phyloP scores from a whole-genome alignment of 1,139 yeast species.

The Taphrina confusa region DNA sequence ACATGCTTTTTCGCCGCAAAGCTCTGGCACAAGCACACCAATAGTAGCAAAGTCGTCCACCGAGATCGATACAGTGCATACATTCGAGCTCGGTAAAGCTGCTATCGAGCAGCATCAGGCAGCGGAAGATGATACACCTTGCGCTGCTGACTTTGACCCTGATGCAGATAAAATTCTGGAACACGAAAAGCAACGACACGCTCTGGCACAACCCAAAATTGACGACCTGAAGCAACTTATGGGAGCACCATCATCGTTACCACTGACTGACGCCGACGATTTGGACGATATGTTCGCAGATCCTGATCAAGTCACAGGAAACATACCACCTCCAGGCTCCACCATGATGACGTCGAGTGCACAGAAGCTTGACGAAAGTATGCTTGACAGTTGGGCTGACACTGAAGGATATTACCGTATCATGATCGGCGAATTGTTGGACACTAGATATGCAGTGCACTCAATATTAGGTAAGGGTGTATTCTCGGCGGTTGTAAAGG shows the following conservation, averaged over 20 bases:
- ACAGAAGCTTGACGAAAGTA: constrained; percentile 16
- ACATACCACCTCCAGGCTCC: no score
- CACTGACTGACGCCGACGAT: constrained; percentile 10
- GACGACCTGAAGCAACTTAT: no score
- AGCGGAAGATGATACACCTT: constrained; percentile 10
- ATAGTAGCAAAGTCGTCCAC: neutral
- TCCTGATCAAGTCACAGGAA: constrained; percentile 40
- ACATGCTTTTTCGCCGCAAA: neutral
- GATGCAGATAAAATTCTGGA: constrained; percentile 28
- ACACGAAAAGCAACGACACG: constrained; percentile 28
- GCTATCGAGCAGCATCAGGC: neutral
- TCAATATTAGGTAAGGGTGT: constrained; percentile 91
- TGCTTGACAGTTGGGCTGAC: constrained; percentile 54
- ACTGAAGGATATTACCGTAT: constrained; percentile 83
- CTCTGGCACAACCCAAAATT: neutral
- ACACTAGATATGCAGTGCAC: constrained; percentile 69
- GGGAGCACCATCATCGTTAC: no score
- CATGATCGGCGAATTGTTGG: constrained; percentile 66
- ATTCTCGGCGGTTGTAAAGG: constrained; percentile 47
- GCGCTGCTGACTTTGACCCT: constrained; percentile 39
- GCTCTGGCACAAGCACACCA: neutral
- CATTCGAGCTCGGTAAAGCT: neutral
- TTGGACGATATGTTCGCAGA: constrained; percentile 38
- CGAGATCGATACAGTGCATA: neutral
- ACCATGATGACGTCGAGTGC: neutral